A percentile compares a stretch with the other conserved stretches of the same genome.
Conservation (phyloP, 768 basidiomycete genomes). For the Mycena albidolilacea region DNA sequence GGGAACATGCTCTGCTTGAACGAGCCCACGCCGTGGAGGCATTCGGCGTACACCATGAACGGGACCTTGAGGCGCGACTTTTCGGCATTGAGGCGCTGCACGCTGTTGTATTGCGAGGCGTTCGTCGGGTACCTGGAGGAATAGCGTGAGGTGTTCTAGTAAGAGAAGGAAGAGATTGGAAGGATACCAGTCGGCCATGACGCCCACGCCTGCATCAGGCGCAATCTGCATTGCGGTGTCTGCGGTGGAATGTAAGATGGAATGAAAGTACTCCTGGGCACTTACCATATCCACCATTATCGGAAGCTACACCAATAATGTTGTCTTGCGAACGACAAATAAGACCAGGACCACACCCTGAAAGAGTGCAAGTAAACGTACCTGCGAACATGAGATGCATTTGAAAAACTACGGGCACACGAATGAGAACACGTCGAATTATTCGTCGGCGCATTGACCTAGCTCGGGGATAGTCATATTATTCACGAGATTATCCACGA, state of each 20-base stretch:
- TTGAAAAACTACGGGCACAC: slow-evolving; percentile 30
- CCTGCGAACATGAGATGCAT: slow-evolving; percentile 41
- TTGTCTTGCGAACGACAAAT: slow-evolving; percentile 23
- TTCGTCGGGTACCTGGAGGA: slow-evolving; percentile 40
- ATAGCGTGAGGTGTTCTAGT: background rate
- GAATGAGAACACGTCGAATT: background rate
- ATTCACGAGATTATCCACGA: slow-evolving; percentile 34
- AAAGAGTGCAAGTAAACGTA: background rate
- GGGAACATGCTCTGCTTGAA: slow-evolving; percentile 47
- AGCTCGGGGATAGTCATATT: slow-evolving; percentile 39
- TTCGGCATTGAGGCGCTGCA: slow-evolving; percentile 41
- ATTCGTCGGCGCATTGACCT: slow-evolving; percentile 11
- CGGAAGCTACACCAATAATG: slow-evolving; percentile 35
- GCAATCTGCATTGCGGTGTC: slow-evolving; percentile 32
- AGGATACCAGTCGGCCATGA: slow-evolving; percentile 35
- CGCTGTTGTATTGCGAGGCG: slow-evolving; percentile 39
- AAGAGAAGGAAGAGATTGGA: background rate
- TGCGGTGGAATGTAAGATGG: background rate
- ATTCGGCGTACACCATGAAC: slow-evolving; percentile 45
- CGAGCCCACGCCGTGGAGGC: slow-evolving; percentile 45
- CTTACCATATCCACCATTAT: slow-evolving; percentile 37
- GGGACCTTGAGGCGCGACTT: slow-evolving; percentile 44
- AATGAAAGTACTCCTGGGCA: background rate
- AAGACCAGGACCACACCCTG: background rate
- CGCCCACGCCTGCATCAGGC: slow-evolving; percentile 32